Conservation (phyloP, 2,329 filamentous ascomycete species). For the Stylonectria norvegica region DNA sequence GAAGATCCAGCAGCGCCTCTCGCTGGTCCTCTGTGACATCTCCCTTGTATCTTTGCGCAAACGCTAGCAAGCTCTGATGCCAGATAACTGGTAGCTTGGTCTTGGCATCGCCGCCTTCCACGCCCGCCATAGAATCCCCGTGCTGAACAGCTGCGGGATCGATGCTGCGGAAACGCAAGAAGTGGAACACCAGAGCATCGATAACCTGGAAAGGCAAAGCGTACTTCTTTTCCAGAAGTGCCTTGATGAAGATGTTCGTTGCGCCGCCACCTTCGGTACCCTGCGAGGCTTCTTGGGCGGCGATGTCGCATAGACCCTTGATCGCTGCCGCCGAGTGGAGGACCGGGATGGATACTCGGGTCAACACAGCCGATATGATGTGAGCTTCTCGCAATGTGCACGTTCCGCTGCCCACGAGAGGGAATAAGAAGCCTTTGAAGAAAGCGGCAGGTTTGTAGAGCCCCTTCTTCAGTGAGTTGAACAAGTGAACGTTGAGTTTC, state of each 20-base stretch:
- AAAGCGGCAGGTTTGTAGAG: conserved; percentile 94
- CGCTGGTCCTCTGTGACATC: conserved; percentile 95
- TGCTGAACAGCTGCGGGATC: conserved; percentile 55
- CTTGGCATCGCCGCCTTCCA: conserved; percentile 46
- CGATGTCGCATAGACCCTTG: conserved; percentile 89
- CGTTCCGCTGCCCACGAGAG: conserved; percentile 77
- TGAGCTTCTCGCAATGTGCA: conserved; percentile 90
- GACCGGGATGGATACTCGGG: conserved; percentile 81
- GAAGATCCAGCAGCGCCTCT: conserved; percentile 82
- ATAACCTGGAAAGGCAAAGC: conserved; percentile 92
- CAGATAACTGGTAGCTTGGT: conserved; percentile 84
- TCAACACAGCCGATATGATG: conserved; percentile 83
- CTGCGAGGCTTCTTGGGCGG: conserved; percentile 80
- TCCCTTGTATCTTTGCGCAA: conserved; percentile 91
- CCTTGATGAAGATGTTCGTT: conserved; percentile 92
- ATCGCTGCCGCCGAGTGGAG: conserved; percentile 89
- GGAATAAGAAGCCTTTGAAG: conserved; percentile 95
- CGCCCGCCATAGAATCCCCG: conserved; percentile 51
- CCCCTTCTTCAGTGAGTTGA: conserved; percentile 86
- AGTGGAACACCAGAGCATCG: conserved; percentile 94
- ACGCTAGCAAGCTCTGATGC: conserved; percentile 90
- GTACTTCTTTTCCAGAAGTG: conserved; percentile 94
- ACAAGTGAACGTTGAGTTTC: conserved; percentile 93
- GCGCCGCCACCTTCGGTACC: conserved; percentile 84
- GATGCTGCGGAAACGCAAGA: conserved; percentile 77